Base-by-base conservation (phyloP, 352 stramenopile species). In the Phytopythium mirpurense region DNA sequence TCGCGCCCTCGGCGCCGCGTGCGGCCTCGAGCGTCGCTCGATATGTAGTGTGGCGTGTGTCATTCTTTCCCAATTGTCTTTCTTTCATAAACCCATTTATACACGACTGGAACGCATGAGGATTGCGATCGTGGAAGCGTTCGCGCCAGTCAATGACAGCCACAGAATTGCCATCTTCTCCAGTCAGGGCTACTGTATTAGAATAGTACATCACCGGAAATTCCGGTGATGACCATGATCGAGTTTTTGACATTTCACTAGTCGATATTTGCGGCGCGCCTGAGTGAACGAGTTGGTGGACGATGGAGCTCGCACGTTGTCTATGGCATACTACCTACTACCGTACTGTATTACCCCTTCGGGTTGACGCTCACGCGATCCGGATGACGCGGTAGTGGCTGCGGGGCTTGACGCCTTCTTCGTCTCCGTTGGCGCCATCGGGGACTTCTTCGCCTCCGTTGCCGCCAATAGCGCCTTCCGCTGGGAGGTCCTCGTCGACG, bases 351-450 rank as follows among this genome's bases (percentile, higher is more conserved):
- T 24, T 23, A 15, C 10, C 11, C 23, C 14, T 2, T 0, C 11
- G 5, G 7, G 14, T 9, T 2, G 14, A n/a, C 18, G 24, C 6
- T 40, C 45, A 52, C 21, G 70, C 45, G 31, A 52, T 19, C 23
- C 45, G 45, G 31, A 52, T 64, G 26, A 50, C 65, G 49, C 64
- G 60, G 49, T 76, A 76, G 42, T 73, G 61, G 19, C 54, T 60
- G 18, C 62, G 36, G 12, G 31, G 16, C 27, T 52, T 19, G n/a
- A 14, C 48, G 26, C 1, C 38, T 12, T 46, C 49, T 32, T 35
- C 34, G 26, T 27, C 42, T 19, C 11, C 24, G 12, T 47, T 18
- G 18, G 31, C 54, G 18, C 41, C 41, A 24, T n/a, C 27, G 11
- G 19, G n/a, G n/a, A n/a, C 38, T 12, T 46, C 49, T 32, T 35